Evolutionary conservation across 2,329 filamentous ascomycete genomes (phyloP), one percentile per base, ranked within the genome.

Genomic region (Neonectria punicea): DNA sequence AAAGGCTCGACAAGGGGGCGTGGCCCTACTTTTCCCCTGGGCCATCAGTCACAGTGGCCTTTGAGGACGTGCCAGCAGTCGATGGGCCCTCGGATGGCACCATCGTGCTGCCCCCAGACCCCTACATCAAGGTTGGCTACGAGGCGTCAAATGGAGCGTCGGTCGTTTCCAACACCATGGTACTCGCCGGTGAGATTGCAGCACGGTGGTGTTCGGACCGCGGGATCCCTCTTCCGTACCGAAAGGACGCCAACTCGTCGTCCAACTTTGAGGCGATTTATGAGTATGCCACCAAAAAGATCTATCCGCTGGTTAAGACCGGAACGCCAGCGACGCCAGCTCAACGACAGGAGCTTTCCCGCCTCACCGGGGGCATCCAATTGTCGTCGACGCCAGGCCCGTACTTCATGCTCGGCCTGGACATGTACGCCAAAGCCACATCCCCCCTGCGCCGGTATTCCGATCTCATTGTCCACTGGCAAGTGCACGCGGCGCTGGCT

Each of bases 381-480:
- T 76, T 89, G 13, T 84, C 85, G 9, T 80, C 84, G n/a, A 77
- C 75, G 3, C 84, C 89, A 0, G 85, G 83, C 9, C 85, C 85
- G 5, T 85, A 90, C 76, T 83, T 86, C 65, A 80, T 85, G 49
- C 81, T 91, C 63, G 90, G 89, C 18, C 74, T 86, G 2, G 82
- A 87, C 58, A 85, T 86, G 79, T 90, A 91, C 75, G 80, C 86
- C 63, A 90, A 89, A 69, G 85, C 85, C 43, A 92, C 90, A 8
- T 90, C 87, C 54, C 90, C 90, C 18, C 82, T 92, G n/a, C 87
- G 90, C 36, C 85, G 90, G 47, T 91, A 85, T 76, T 78, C 81
- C 5, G 90, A 92, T 75, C 78, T 92, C 51, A 74, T 92, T 34
- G 83, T 86, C 2, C 89, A 91, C 78, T 91, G 88, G 87, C 89